These are phyloP conservation scores for Acephala macrosclerotiorum DNA, from an alignment of 2,329 filamentous ascomycete species.

Conservation along the genomic window DNA sequence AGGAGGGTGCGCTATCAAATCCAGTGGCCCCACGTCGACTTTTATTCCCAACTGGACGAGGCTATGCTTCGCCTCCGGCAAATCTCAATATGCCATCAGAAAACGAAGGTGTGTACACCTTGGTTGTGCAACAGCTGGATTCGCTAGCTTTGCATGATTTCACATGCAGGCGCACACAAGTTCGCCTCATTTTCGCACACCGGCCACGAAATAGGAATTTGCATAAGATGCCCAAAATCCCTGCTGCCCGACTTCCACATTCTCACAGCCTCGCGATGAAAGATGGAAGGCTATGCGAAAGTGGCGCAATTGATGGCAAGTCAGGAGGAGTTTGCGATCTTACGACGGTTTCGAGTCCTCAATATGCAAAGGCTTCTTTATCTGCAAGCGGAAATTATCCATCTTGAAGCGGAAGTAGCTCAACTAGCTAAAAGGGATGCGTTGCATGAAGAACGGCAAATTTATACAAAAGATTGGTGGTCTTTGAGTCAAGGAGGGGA, in stretches of 20 bases:
- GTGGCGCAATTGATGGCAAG: slow-evolving; percentile 42
- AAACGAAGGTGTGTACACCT: slow-evolving; percentile 12
- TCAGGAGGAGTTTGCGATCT: slow-evolving; percentile 40
- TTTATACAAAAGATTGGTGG: slow-evolving; percentile 35
- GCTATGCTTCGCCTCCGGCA: slow-evolving; percentile 10
- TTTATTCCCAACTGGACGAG: slow-evolving; percentile 14
- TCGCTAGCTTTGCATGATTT: slow-evolving; percentile 18
- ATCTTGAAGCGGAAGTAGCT: slow-evolving; percentile 36
- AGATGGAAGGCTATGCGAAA: slow-evolving; percentile 37
- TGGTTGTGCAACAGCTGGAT: neutral
- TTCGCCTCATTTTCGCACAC: slow-evolving; percentile 13
- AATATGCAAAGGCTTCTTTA: slow-evolving; percentile 42
- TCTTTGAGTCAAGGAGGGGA: slow-evolving; percentile 25
- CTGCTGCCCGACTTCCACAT: neutral
- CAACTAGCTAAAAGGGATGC: slow-evolving; percentile 25
- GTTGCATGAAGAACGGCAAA: slow-evolving; percentile 12
- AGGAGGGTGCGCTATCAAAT: slow-evolving; percentile 15
- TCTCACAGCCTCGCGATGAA: neutral
- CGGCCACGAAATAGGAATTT: neutral
- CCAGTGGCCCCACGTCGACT: slow-evolving; percentile 19
- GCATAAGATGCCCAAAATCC: slow-evolving; percentile 2
- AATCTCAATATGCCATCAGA: slow-evolving; percentile 2
- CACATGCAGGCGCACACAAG: slow-evolving; percentile 12
- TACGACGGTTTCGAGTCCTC: slow-evolving; percentile 41
- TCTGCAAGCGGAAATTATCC: slow-evolving; percentile 42